phyloP scores from a whole-genome alignment of 2,329 filamentous ascomycete species.

The Helicocarpus griseus region DNA sequence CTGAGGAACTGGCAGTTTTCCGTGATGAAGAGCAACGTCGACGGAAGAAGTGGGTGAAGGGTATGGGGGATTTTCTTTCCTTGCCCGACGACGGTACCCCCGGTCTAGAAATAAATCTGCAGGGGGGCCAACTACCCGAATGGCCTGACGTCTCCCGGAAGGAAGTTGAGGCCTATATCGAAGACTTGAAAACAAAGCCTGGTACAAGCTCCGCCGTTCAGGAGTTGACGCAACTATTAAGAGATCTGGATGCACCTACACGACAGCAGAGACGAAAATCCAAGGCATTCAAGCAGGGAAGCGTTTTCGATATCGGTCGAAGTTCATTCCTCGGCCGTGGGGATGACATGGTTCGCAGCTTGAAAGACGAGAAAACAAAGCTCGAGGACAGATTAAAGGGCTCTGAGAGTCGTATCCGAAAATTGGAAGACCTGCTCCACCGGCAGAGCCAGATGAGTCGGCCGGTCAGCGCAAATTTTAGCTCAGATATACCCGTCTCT shows the following conservation, averaged over 20 bases:
- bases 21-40: constrained; percentile 88
- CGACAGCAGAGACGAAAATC: constrained; percentile 78
- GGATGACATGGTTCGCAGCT: constrained; percentile 65
- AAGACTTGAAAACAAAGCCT: constrained; percentile 54
- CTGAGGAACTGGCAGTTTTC: constrained; percentile 85
- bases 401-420: constrained; percentile 81
- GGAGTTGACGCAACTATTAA: constrained; percentile 66
- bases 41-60: constrained; percentile 82
- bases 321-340: constrained; percentile 77
- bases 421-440: constrained; percentile 85
- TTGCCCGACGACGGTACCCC: constrained; percentile 59
- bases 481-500: constrained; percentile 30
- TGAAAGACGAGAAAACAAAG: constrained; percentile 76
- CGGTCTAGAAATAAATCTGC: constrained; percentile 75
- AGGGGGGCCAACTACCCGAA: constrained; percentile 59
- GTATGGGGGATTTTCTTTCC: constrained; percentile 62
- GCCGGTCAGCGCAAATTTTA: constrained; percentile 42
- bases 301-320: constrained; percentile 83
- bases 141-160: constrained; percentile 72
- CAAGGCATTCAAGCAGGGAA: constrained; percentile 94
- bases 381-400: constrained; percentile 66
- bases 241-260: constrained; percentile 70
- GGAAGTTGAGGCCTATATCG: constrained; percentile 67
- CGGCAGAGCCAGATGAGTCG: constrained; percentile 57
- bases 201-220: constrained; percentile 57